Percentiles rank a stretch among this genome's conserved stretches.
Conservation (phyloP, 495 filamentous ascomycete species). For the Penicillium pulvis region DNA sequence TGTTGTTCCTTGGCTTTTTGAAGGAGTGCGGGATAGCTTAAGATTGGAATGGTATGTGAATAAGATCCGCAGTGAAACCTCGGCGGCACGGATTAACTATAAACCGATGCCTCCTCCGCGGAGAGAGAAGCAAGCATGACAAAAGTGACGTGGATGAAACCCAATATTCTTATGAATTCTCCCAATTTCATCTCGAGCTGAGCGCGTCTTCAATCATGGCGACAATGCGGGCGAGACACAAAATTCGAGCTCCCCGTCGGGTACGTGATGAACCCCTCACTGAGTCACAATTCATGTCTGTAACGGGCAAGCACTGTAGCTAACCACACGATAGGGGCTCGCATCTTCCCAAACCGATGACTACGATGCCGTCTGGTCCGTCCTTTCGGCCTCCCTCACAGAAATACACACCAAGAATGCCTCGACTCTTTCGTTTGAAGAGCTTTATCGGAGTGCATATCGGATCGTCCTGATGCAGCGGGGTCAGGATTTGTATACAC, state of each 20-base stretch:
- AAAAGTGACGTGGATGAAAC: background rate
- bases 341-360: constrained; percentile 59
- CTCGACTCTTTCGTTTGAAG: constrained; percentile 88
- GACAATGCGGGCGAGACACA: constrained; percentile 64
- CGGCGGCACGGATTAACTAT: constrained; percentile 11
- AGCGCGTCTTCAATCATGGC: constrained; percentile 50
- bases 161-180: background rate
- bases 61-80: background rate
- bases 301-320: background rate
- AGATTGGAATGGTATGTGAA: background rate
- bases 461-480: constrained; percentile 88
- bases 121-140: constrained; percentile 12
- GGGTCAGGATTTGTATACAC: constrained; percentile 79
- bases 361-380: constrained; percentile 80
- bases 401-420: constrained; percentile 94
- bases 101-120: constrained; percentile 25
- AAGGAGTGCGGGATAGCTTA: background rate
- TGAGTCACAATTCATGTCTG: background rate
- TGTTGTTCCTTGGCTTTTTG: background rate
- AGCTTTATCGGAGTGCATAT: constrained; percentile 94
- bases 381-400: constrained; percentile 68
- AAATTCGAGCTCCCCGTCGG: constrained; percentile 71
- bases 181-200: background rate
- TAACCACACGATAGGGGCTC: constrained; percentile 52
- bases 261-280: constrained; percentile 41